Conservation (phyloP, 2,329 filamentous ascomycete species). For the Podosphaera xanthii region DNA sequence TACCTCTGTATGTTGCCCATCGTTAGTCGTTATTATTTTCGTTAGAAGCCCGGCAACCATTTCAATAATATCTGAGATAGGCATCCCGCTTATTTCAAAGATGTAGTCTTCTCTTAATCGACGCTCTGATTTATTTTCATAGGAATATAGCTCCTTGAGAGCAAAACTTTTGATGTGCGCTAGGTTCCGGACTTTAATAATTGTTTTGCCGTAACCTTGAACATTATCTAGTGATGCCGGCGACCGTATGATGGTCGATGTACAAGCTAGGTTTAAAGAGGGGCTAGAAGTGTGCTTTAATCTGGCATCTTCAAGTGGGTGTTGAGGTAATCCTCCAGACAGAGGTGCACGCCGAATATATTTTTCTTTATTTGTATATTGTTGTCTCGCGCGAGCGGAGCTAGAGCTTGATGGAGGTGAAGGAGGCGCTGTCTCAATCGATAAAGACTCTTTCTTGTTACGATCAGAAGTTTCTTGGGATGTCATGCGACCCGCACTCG, state of each 20-base stretch:
- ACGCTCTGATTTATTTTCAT: slow-evolving; percentile 26
- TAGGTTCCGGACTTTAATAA: slow-evolving; percentile 67
- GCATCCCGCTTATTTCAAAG: slow-evolving; percentile 96
- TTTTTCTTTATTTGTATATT: slow-evolving; percentile 13
- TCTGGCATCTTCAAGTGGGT: slow-evolving; percentile 3
- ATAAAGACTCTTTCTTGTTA: slow-evolving; percentile 3
- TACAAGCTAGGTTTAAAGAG: slow-evolving; percentile 4
- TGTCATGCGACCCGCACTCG: slow-evolving; percentile 7
- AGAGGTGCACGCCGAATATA: slow-evolving; percentile 6
- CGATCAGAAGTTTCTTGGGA: slow-evolving; percentile 3
- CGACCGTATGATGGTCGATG: slow-evolving; percentile 8
- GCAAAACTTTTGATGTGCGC: slow-evolving; percentile 81
- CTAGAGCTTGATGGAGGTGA: slow-evolving; percentile 14
- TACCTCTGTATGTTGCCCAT: slow-evolving; percentile 75
- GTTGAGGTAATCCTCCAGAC: slow-evolving; percentile 3
- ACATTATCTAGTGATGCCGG: slow-evolving; percentile 17
- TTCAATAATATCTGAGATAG: slow-evolving; percentile 89
- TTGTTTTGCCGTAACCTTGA: slow-evolving; percentile 18
- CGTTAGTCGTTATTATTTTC: slow-evolving; percentile 94
- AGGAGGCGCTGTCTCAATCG: slow-evolving; percentile 8
- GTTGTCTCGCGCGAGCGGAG: slow-evolving; percentile 8
- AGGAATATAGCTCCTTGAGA: slow-evolving; percentile 46
- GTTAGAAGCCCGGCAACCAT: slow-evolving; percentile 94
- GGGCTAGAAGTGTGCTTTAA: slow-evolving; percentile 1
- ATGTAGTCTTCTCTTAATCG: slow-evolving; percentile 27